Evolutionary conservation across 257 asterid species (phyloP).

Genomic region (Nicotiana benthamiana): DNA sequence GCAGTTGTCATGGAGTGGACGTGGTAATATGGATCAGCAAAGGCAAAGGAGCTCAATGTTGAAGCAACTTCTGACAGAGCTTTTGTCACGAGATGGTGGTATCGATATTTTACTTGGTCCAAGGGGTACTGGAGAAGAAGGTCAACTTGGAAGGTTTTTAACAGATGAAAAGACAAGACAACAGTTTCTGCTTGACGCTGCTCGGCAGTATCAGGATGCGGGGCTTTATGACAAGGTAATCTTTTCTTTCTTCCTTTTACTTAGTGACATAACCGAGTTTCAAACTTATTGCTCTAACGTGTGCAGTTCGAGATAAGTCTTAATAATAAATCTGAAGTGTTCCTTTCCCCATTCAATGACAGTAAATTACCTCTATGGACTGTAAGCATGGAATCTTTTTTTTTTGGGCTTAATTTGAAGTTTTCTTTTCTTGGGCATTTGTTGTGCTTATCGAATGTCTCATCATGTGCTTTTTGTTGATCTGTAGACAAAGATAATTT

Average conservation of each 20-base stretch:
- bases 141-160: constrained; percentile 72
- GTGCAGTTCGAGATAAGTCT: background rate
- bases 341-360: background rate
- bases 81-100: constrained; percentile 74
- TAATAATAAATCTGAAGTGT: background rate
- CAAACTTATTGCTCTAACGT: background rate
- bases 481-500: background rate
- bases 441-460: background rate
- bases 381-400: background rate
- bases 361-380: background rate
- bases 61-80: constrained; percentile 78
- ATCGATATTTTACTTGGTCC: constrained; percentile 72
- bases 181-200: constrained; percentile 80
- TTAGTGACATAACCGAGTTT: background rate
- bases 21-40: constrained; percentile 75
- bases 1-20: constrained; percentile 78
- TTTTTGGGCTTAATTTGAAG: background rate
- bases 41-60: constrained; percentile 77
- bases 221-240: constrained; percentile 83
- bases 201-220: constrained; percentile 69
- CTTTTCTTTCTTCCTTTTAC: constrained; percentile 9
- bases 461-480: background rate
- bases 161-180: constrained; percentile 59
- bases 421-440: background rate
- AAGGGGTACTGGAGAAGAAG: constrained; percentile 89